Base-by-base conservation (phyloP, 345 rosid genomes). In the Brassica nigra region DNA sequence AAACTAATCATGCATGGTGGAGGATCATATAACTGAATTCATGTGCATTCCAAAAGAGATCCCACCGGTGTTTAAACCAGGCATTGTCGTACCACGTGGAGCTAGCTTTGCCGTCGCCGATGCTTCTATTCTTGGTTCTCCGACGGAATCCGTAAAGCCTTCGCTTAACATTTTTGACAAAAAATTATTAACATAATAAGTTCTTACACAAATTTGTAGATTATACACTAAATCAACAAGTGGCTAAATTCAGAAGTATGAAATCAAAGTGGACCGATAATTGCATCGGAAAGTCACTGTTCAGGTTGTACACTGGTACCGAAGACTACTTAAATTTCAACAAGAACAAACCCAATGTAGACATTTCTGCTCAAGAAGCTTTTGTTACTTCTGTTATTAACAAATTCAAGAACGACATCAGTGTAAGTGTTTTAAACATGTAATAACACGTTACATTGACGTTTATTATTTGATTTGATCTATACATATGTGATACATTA, bases 101-200 rank as follows among this genome's bases (percentile, higher is more conserved):
- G 84, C 62, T 30, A 71, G 73, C 14, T 81, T 76, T 11, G 84
- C 84, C 29, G 76, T 76, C 5, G 78, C 74, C 12, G 81, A 18
- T 55, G 84, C 78, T 59, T 71, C 81, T 20, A 27, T 81, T 30
- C 80, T 66, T 4, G 80, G 74, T 0, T 2, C 20, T 49, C 69
- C 70, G 12, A 15, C 0, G 6, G 55, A 80, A 36, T 23, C 80
- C 44, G 83, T 76, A 76, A 37, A 7, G 11, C 44, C 44, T 37
- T 37, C 44, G 8, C 44, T 8, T 8, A 37, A 37, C 8, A 8
- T 37, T 9, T 37, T 8, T 37, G 8, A 8, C 2, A 37, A 37
- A 1, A 8, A 8, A 8, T 7, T 37, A 37, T 37, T 37, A 37
- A 37, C 10, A 8, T 37, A 37, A 37, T 37, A 37, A 37, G 44